Evolutionary conservation across 495 filamentous ascomycete species (phyloP), one percentile per base, ranked within the genome.

Genomic region (Annulohypoxylon bovei): DNA sequence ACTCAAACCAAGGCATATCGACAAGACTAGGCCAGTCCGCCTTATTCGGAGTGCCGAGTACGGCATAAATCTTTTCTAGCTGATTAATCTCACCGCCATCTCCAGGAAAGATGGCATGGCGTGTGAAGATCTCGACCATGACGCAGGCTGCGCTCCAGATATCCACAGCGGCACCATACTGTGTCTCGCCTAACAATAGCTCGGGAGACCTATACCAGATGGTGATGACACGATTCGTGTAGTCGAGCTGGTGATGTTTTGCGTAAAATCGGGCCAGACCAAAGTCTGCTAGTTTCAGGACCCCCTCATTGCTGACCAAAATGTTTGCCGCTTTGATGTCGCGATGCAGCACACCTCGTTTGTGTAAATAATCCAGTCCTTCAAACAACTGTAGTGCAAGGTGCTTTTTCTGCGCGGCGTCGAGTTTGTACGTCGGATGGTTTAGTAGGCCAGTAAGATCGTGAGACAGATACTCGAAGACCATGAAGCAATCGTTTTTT

Each of bases 101-200:
- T 9, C 96, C 96, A 3, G 95, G 93, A 76, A 98, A 99, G 53
- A 97, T 95, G 35, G 96, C 95, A 68, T 93, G 92, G 58, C 91
- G 89, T 3, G 94, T 97, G 79, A 98, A 98, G 70, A 99, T 97
- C 73, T 99, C 95, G 54, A 98, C 88, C 78, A 97, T 90, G 5
- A 99, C 95, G 78, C 95, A 98, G 7, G 95, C 96, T 14, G 95
- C 95, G 76, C 92, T 95, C 95, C 95, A 99, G 61, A 99, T 93
- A 73, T 99, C 95, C 3, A 98, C 96, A 1, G 93, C 93, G 0
- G 93, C 92, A 9, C 94, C 94, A 76, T 99, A 99, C 67, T 92
- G 89, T 4, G 95, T 98, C 75, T 98, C 95, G 3, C 95, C 95
- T 1, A 98, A 85, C 1, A 99, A 86, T 11, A 99, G 88, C 78